Evolutionary conservation across 441 rosid genomes (phyloP).

Genomic region (Erodium moschatum): DNA sequence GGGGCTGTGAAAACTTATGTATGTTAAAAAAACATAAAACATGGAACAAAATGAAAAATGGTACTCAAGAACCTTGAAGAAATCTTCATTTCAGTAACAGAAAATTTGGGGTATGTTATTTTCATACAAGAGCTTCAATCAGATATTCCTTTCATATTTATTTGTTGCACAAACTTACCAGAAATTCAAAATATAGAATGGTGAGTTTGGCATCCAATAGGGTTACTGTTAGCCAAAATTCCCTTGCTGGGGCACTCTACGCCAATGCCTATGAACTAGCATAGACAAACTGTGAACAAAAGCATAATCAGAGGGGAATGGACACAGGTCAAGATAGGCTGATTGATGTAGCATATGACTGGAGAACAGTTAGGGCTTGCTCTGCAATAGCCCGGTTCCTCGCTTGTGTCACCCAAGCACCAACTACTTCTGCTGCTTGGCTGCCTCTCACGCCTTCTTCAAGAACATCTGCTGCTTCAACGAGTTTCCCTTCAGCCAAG

Average conservation of each 20-base stretch:
- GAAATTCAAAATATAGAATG: not conserved
- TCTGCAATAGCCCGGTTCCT: slow-evolving; percentile 82
- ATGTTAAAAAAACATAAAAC: no score
- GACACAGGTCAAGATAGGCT: slow-evolving; percentile 39
- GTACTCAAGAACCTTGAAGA: no score
- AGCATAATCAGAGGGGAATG: no score
- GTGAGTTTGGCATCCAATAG: not conserved
- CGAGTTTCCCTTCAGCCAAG: slow-evolving; percentile 74
- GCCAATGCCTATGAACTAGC: no score
- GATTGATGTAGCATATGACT: slow-evolving; percentile 73
- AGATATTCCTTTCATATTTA: no score
- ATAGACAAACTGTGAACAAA: no score
- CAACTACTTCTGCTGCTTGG: slow-evolving; percentile 59
- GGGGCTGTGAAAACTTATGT: no score
- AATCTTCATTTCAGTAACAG: no score
- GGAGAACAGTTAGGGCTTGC: slow-evolving; percentile 74
- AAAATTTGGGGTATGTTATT: no score
- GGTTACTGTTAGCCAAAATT: not conserved
- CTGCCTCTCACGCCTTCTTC: slow-evolving; percentile 81
- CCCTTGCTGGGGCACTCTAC: no score
- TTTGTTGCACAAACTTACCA: not conserved
- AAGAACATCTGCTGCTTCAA: slow-evolving; percentile 79
- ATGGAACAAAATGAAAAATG: no score
- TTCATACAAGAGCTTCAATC: no score
- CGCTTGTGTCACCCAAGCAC: slow-evolving; percentile 61